Base-by-base conservation (phyloP, 2,329 filamentous ascomycete species). In the Cladosporium colombiae region DNA sequence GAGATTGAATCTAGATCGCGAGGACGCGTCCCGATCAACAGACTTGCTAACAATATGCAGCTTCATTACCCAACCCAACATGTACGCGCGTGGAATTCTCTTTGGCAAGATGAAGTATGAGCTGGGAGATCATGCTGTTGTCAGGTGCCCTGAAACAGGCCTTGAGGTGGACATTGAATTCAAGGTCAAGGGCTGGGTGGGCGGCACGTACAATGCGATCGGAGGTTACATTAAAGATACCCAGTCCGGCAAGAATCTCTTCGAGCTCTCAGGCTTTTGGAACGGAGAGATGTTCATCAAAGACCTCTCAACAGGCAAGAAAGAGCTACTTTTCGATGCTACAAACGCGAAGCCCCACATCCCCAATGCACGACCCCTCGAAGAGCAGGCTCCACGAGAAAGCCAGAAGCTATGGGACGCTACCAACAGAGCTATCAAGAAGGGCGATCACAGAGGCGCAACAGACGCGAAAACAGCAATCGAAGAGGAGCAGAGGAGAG, bases 101-200 rank as follows among this genome's bases (percentile, higher is more conserved):
- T 97, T 99, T 74, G 95, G 95, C 57, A 98, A 97, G 79, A 98
- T 99, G 95, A 98, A 97, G 79, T 99, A 98, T 79, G 95, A 99
- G 81, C 87, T 99, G 8, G 95, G 94, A 69, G 94, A 98, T 77
- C 93, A 97, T 81, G 97, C 93, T 77, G 92, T 93, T 73, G 91
- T 99, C 23, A 87, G 89, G 70, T 98, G 95, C 77, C 92, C 94
- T 0, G 94, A 98, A 77, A 86, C 92, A 21, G 89, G 93, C 66
- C 84, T 99, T 21, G 86, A 88, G 29, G 94, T 93, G 67, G 94
- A 99, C 76, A 88, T 99, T 68, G 95, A 99, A 71, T 99, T 99
- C 85, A 98, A 98, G 82, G 96, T 92, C 62, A 98, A 98, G 80
- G 95, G 95, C 5, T 99, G 96, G 86, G 94, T 99, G 70, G 90